phyloP scores from a whole-genome alignment of 1,139 yeast species.

The Magnusiomyces sp. region DNA sequence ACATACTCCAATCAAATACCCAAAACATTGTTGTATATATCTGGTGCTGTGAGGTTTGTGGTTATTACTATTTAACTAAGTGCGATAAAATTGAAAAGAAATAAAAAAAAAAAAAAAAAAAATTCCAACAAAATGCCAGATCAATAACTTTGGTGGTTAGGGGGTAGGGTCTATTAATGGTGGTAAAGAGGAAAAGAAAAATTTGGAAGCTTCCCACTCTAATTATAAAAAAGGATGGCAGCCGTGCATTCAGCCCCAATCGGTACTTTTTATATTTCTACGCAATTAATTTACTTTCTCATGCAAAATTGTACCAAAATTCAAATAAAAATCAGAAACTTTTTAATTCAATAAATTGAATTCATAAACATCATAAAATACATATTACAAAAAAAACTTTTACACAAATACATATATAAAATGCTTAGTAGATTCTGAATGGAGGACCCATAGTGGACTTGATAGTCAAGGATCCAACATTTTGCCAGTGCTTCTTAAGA shows the following conservation, averaged over 20 bases:
- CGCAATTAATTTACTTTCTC: too few relatives aligned
- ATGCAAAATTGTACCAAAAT: background rate
- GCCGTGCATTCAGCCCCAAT: too few relatives aligned
- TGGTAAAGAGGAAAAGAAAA: background rate
- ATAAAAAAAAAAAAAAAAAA: background rate
- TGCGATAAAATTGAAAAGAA: background rate
- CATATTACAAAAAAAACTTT: background rate
- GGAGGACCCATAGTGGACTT: constrained; percentile 99
- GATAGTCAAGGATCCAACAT: constrained; percentile 98
- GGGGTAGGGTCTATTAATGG: background rate
- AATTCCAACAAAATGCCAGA: background rate
- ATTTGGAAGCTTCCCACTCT: too few relatives aligned
- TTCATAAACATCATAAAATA: background rate
- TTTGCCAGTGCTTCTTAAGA: constrained; percentile 99
- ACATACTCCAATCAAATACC: constrained; percentile 31
- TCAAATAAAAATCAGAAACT: background rate
- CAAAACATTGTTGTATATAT: constrained; percentile 20
- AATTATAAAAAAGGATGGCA: too few relatives aligned
- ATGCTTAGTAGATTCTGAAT: constrained; percentile 90
- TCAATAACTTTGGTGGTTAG: background rate
- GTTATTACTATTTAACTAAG: background rate
- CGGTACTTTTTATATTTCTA: too few relatives aligned
- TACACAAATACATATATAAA: constrained; percentile 12
- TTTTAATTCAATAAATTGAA: background rate
- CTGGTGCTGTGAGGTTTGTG: constrained; percentile 14